phyloP scores from a whole-genome alignment of 2,329 filamentous ascomycete genomes.

The Arthrinium phaeospermum region DNA sequence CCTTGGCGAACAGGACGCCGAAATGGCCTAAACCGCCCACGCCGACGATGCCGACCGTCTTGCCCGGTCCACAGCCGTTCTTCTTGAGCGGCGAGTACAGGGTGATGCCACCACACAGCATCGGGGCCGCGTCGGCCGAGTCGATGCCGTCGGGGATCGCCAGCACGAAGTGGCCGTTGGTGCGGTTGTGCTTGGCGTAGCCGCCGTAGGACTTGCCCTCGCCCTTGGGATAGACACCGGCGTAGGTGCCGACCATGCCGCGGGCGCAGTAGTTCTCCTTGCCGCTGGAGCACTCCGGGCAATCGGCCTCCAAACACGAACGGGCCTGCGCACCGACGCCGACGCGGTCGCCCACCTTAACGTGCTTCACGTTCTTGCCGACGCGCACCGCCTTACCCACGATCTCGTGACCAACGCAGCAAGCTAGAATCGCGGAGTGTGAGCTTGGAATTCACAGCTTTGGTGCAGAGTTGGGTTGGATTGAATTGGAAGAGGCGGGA shows the following conservation, averaged over 20 bases:
- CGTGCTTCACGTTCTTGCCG: constrained; percentile 46
- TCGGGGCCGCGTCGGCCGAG: constrained; percentile 19
- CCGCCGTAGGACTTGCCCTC: constrained; percentile 59
- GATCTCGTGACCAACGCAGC: constrained; percentile 63
- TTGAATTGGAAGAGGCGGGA: constrained; percentile 29
- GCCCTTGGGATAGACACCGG: constrained; percentile 10
- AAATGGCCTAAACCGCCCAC: constrained; percentile 21
- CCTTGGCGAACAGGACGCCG: constrained; percentile 21
- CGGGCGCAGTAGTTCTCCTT: constrained; percentile 19
- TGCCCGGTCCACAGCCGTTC: constrained; percentile 20
- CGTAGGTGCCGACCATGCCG: constrained; percentile 18
- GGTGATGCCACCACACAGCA: constrained; percentile 21
- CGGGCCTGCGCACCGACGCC: constrained; percentile 66
- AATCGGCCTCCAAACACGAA: constrained; percentile 58
- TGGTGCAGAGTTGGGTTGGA: neutral
- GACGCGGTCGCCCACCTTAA: constrained; percentile 67
- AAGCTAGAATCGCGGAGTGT: neutral
- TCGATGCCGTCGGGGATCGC: constrained; percentile 16
- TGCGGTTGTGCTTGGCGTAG: constrained; percentile 27
- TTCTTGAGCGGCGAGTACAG: constrained; percentile 20
- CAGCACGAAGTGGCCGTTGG: constrained; percentile 45
- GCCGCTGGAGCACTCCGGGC: constrained; percentile 41
- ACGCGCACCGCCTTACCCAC: constrained; percentile 56
- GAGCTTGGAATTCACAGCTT: neutral
- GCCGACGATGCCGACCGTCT: constrained; percentile 21